A percentile compares a stretch with the other conserved stretches of the same genome.
These are phyloP conservation scores for Tetrahymena thermophila DNA, from an alignment of 73 alveolate species.

Conservation along the genomic window DNA sequence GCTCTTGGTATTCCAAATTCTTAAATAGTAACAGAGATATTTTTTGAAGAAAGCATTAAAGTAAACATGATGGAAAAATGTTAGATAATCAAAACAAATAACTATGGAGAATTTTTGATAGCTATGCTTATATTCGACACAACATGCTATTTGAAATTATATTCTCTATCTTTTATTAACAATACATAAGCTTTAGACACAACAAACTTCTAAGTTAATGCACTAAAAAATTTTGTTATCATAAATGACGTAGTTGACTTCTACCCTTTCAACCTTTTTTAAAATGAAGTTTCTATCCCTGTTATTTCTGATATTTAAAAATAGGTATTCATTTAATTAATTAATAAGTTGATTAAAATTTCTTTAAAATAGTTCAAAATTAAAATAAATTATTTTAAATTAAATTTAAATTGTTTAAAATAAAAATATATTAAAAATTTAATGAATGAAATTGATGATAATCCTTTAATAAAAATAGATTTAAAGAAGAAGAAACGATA, in stretches of 20 bases:
- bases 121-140: constrained; percentile 13
- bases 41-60: constrained; percentile 34
- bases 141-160: constrained; percentile 10
- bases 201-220: constrained; percentile 12
- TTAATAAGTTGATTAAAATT: too few relatives aligned
- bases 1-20: not conserved
- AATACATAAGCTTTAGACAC: not conserved
- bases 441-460: too few relatives aligned
- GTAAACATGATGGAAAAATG: constrained; percentile 18
- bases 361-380: too few relatives aligned
- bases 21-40: constrained; percentile 14
- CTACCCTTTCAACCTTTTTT: constrained; percentile 1
- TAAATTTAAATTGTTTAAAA: too few relatives aligned
- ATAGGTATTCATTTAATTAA: not conserved
- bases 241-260: constrained; percentile 12
- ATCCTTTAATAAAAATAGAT: not conserved
- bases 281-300: not conserved
- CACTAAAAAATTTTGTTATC: constrained; percentile 13
- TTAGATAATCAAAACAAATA: constrained; percentile 11
- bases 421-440: too few relatives aligned
- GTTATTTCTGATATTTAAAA: not conserved
- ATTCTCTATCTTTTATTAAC: constrained; percentile 1
- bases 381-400: too few relatives aligned
- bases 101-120: constrained; percentile 25
- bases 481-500: not conserved